These are phyloP conservation scores for Plasmodium fragile DNA, from an alignment of 169 alveolate genomes.

Conservation along the genomic window DNA sequence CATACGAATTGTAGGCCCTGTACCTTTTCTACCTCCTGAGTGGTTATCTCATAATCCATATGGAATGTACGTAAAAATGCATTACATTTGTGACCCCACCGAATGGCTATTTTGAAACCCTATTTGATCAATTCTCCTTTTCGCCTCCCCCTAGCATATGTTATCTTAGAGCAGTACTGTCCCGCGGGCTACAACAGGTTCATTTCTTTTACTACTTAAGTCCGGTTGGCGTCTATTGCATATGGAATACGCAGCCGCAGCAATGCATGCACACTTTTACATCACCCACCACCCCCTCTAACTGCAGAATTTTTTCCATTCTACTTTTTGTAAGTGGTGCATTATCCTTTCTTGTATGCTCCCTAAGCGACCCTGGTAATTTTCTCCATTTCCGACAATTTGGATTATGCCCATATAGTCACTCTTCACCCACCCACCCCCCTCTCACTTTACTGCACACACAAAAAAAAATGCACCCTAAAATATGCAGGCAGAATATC, in stretches of 20 bases:
- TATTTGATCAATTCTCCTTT: background rate
- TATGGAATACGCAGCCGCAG: background rate
- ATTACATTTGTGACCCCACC: background rate
- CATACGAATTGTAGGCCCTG: constrained; percentile 31
- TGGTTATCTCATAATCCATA: constrained; percentile 33
- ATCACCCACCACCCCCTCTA: background rate
- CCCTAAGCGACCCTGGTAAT: constrained; percentile 64
- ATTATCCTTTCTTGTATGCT: constrained; percentile 18
- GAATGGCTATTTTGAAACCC: background rate
- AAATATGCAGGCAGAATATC: constrained; percentile 46
- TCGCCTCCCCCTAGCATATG: constrained; percentile 3
- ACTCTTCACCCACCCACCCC: background rate
- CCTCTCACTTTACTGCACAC: background rate
- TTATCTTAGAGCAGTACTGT: constrained; percentile 24
- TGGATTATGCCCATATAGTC: background rate
- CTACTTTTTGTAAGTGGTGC: constrained; percentile 20
- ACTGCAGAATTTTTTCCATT: constrained; percentile 12
- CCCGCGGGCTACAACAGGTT: constrained; percentile 14
- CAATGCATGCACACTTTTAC: background rate
- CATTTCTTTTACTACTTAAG: background rate
- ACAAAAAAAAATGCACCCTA: constrained; percentile 16
- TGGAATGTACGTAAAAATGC: constrained; percentile 35
- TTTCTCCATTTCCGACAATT: background rate
- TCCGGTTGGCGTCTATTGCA: background rate
- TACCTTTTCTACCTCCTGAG: constrained; percentile 53